Base-by-base conservation (phyloP, 148 eudicot genomes). In the Cornus controversa region DNA sequence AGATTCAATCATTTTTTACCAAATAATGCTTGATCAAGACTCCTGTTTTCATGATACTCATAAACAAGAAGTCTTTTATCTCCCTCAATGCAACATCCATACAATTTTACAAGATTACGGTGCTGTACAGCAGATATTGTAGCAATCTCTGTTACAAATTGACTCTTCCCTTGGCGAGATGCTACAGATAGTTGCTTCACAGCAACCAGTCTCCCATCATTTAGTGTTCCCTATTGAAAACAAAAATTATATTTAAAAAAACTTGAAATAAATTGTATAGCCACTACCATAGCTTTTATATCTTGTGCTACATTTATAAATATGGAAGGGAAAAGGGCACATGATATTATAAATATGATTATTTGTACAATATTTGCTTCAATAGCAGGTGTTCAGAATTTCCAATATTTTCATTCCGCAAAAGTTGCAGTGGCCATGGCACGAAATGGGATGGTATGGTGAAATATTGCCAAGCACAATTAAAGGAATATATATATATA, bases 31-130 rank as follows among this genome's bases (percentile, higher is more conserved):
- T 91, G 89, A 85, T 95, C 98, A 65, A 95, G 96, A 86, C 96
- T 91, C 86, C 84, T 91, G 85, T 95, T 95, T 76, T 87, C 94
- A 65, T 87, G 86, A 85, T 89, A 95, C 84, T 95, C 98, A 20
- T 95, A 95, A 23, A 93, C 98, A 70, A 95, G 93, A 74, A 95
- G 79, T 28, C 91, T 85, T 58, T 89, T 90, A 24, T 84, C 89
- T 77, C 96, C 97, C 40, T 95, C 97, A 67, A 95, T 86, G 89
- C 97, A 93, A 81, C 97, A 95, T 78, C 97, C 98, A 65, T 93
- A 88, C 27, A 94, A 73, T 75, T 86, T 91, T 67, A 91, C 98
- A 74, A 93, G 96, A 78, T 93, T 95, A 27, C 94, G 93, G 80
- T 95, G 98, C 67, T 91, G 97, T 47, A 93, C 97, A 24, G 91